Evolutionary conservation across 2,329 filamentous ascomycete species (phyloP), one percentile per base, ranked within the genome.

Genomic region (Calonectria pseudoturangicola): DNA sequence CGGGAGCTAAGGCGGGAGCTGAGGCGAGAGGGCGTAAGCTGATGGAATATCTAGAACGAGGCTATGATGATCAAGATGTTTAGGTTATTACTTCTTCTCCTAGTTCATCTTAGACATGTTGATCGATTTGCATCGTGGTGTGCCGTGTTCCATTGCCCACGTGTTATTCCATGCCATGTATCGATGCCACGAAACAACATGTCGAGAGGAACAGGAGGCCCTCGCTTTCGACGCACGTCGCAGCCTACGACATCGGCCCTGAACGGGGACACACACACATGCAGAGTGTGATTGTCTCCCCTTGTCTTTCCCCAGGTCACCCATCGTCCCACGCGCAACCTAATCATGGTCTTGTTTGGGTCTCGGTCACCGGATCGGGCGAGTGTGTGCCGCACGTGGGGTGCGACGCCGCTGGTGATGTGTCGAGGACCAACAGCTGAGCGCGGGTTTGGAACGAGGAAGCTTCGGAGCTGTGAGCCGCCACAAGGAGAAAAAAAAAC

Each of bases 301-400:
- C 25, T 25, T 25, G 21, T 45, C 21, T 63, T 28, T 58, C 58
- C 58, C 58, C 58, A 63, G 39, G 39, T 9, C 58, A 33, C 21
- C 25, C 58, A 45, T 45, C 25, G 58, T 63, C 16, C 58, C 58
- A 63, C 58, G 16, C 39, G 25, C 25, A 45, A n/a, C 56, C 27
- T 36, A 18, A 36, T 27, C 16, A 27, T 30, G 16, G 47, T 47
- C 21, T 21, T 36, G 21, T 60, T 50, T 33, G 33, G 54, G 28
- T 39, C 72, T 78, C 77, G 76, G 77, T 79, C 74, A 69, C 75
- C 66, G 58, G 69, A 79, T 79, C 70, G 63, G 75, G 76, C 27
- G 50, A 71, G 48, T 58, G 70, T 41, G 47, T 30, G 58, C 36
- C 36, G 21, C 76, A 79, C 76, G 76, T 78, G 76, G 73, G 72